These are phyloP conservation scores for Fallopia convolvulus DNA, from an alignment of 148 eudicot species.

Conservation along the genomic window DNA sequence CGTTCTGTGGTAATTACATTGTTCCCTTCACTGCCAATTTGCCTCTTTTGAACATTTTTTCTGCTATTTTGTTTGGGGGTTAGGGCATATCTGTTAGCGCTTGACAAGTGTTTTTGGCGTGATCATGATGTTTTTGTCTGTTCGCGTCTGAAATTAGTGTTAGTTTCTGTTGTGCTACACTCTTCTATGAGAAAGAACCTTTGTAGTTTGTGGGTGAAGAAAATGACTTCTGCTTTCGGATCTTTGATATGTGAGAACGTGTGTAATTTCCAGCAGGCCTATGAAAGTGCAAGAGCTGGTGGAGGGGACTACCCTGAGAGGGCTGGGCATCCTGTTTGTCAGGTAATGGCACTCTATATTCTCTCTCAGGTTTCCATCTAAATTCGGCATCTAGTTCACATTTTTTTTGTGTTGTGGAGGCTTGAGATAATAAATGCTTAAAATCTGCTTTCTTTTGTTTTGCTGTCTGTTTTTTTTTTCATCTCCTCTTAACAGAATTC, in stretches of 20 bases:
- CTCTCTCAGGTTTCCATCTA: not conserved
- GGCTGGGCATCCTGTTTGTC: slow-evolving; percentile 78
- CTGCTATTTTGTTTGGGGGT: not conserved
- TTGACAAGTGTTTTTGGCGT: not conserved
- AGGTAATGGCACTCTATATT: slow-evolving; percentile 33
- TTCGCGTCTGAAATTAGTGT: not conserved
- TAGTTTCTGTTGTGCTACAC: not conserved
- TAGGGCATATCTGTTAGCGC: not conserved
- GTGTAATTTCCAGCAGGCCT: slow-evolving; percentile 29
- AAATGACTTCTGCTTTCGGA: not conserved
- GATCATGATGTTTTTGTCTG: not conserved
- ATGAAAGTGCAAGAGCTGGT: slow-evolving; percentile 41
- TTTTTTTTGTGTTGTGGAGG: not conserved
- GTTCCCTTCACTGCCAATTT: not conserved
- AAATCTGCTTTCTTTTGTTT: not conserved
- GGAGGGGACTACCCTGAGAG: slow-evolving; percentile 80
- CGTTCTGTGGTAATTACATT: slow-evolving; percentile 3
- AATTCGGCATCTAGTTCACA: not conserved
- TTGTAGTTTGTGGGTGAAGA: not conserved
- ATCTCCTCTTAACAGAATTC: not conserved
- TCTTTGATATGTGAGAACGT: not conserved
- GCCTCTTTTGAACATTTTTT: not conserved
- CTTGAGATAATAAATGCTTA: not conserved
- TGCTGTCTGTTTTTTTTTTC: not conserved
- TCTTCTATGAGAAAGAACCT: not conserved